Base-by-base conservation (phyloP, 805 yeast species). In the Limtongia smithiae region DNA sequence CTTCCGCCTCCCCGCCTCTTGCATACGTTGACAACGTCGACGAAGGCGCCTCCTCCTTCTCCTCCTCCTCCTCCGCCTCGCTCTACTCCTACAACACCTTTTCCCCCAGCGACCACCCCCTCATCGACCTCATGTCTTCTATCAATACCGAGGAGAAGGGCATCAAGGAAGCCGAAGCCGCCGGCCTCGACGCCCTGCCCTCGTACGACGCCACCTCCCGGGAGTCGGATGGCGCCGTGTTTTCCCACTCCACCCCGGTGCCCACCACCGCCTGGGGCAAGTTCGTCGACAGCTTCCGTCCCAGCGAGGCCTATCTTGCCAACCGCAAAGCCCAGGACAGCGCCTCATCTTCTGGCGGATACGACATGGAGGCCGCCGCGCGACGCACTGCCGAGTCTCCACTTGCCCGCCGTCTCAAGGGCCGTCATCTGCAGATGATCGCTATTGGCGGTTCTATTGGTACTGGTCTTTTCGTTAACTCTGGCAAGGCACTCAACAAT, bases 401-500 rank as follows among this genome's bases (percentile, higher is more conserved):
- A 2, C 69, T 83, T 52, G 69, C 76, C 30, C 65, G 80, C 50
- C 41, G 51, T n/a, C 62, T 68, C 38, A 68, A 67, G 51, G 62
- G 61, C n/a, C 62, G 72, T 14, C 72, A 68, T 54, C 46, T 68
- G 43, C 68, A 65, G 46, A 79, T 85, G 80, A 83, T 86, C 61
- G 88, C 94, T 34, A 73, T 87, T 47, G 93, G 93, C 50, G 89
- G 93, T 46, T 83, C 91, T 44, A 82, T 86, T 51, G 96, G 95
- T 62, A 82, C 93, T 27, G 85, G 85, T 58, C 66, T 81, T 28
- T 80, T 78, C 61, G 68, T 80, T 31, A 54, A 54, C 52, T 50
- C 55, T 38, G 58, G 58, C 39, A 31, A 47, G 1, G 70, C 80
- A 9, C 66, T 80, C 44, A 68, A 71, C 25, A 65, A 56, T 9